Percentiles rank a stretch among this genome's conserved stretches.
phyloP scores from a whole-genome alignment of 345 rosid species.

The Hibiscus syriacus region DNA sequence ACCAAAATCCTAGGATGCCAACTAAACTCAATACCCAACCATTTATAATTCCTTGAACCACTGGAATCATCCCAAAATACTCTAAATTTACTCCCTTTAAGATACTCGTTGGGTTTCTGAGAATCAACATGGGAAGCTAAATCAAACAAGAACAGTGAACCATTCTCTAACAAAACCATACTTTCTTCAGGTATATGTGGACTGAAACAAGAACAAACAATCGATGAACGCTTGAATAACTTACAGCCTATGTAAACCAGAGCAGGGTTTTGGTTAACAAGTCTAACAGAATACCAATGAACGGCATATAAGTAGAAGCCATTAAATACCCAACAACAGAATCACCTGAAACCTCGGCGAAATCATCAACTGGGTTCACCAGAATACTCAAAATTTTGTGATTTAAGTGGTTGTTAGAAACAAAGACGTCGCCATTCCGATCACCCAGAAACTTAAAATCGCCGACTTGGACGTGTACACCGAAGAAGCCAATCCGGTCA shows the following conservation, averaged over 20 bases:
- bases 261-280: slow-evolving; percentile 14
- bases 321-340: slow-evolving; percentile 39
- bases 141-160: slow-evolving; percentile 55
- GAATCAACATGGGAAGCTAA: slow-evolving; percentile 17
- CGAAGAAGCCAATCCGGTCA: slow-evolving; percentile 55
- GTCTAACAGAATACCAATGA: slow-evolving; percentile 38
- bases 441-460: slow-evolving; percentile 25
- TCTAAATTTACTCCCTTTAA: slow-evolving; percentile 38
- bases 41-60: slow-evolving; percentile 21
- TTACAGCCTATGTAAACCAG: slow-evolving; percentile 37
- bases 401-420: slow-evolving; percentile 23
- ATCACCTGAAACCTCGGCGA: slow-evolving; percentile 5
- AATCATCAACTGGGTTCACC: slow-evolving; percentile 30
- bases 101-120: slow-evolving; percentile 6
- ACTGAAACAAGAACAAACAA: slow-evolving; percentile 18
- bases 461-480: slow-evolving; percentile 26
- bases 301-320: slow-evolving; percentile 42
- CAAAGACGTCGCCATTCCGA: slow-evolving; percentile 24
- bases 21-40: slow-evolving; percentile 64
- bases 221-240: slow-evolving; percentile 35
- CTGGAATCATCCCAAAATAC: slow-evolving; percentile 32
- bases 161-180: slow-evolving; percentile 16
- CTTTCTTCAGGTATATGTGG: not conserved
- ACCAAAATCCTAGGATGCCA: slow-evolving; percentile 52
- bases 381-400: slow-evolving; percentile 33